Evolutionary conservation across 306 rosid species (phyloP).

Genomic region (Quercus alba): DNA sequence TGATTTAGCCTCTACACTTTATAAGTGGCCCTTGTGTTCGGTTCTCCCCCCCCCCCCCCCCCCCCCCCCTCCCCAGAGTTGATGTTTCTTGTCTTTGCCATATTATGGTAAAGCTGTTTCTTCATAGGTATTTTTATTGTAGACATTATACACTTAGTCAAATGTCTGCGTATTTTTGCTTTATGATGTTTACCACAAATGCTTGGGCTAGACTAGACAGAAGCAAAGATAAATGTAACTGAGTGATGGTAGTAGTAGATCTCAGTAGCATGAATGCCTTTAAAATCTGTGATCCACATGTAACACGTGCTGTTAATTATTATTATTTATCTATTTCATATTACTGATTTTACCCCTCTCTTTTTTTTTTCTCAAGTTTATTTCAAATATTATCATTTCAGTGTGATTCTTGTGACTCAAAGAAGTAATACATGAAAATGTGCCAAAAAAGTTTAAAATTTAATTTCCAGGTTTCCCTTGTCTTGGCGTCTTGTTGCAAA

Average conservation of each 20-base stretch:
- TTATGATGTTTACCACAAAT: neutral
- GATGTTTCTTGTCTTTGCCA: neutral
- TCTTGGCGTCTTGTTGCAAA: conserved; percentile 92
- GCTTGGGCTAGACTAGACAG: neutral
- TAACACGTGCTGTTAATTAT: neutral
- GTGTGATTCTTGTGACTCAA: conserved; percentile 4
- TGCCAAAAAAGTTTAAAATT: conserved; percentile 7
- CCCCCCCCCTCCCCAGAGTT: neutral
- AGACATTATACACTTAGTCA: neutral
- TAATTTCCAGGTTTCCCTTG: conserved; percentile 79
- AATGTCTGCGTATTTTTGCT: neutral
- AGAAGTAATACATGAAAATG: conserved; percentile 1
- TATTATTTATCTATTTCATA: neutral
- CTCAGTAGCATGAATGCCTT: neutral
- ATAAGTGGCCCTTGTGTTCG: neutral
- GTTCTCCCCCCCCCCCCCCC: neutral
- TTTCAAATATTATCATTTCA: neutral
- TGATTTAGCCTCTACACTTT: neutral
- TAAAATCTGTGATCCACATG: neutral
- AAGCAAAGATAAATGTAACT: neutral
- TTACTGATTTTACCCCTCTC: neutral
- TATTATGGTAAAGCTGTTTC: neutral
- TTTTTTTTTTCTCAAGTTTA: neutral
- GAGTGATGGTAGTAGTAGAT: neutral
- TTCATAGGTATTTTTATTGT: neutral